phyloP scores from a whole-genome alignment of 2,329 filamentous ascomycete genomes.

The Aspergillus phoenicis region DNA sequence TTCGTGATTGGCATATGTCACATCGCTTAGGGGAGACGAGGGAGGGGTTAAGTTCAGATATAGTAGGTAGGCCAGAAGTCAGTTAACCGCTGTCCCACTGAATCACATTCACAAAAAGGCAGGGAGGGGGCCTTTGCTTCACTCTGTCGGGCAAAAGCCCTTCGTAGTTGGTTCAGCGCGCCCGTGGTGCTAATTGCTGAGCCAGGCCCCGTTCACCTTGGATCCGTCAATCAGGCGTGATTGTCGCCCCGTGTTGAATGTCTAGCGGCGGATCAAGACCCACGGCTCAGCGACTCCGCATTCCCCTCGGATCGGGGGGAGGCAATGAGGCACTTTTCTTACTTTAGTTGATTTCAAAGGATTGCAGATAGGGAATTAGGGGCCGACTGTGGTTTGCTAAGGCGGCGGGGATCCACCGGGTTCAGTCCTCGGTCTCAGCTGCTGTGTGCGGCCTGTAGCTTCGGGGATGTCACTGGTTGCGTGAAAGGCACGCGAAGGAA shows the following conservation, averaged over 20 bases:
- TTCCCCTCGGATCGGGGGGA: not conserved
- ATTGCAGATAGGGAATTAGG: not conserved
- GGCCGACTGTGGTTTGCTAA: not conserved
- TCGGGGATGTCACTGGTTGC: conserved; percentile 17
- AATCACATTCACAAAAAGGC: conserved; percentile 14
- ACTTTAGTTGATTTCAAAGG: not conserved
- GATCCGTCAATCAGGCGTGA: conserved; percentile 23
- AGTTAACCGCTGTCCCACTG: conserved; percentile 24
- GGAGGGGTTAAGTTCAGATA: not conserved
- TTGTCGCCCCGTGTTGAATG: conserved; percentile 18
- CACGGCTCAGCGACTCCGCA: conserved; percentile 28
- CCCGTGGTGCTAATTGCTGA: conserved; percentile 20
- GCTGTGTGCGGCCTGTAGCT: conserved; percentile 9
- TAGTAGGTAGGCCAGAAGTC: not conserved
- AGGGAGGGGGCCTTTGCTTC: conserved; percentile 14
- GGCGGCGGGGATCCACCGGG: not conserved
- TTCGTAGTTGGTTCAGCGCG: conserved; percentile 6
- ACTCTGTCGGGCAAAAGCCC: conserved; percentile 13
- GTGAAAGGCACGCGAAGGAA: not conserved
- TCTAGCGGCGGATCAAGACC: conserved; percentile 31
- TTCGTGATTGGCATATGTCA: conserved; percentile 14
- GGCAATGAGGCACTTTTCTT: conserved; percentile 1
- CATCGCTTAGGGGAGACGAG: not conserved
- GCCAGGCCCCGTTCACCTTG: conserved; percentile 18
- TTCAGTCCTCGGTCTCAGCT: conserved; percentile 19